Base-by-base conservation (phyloP, 2,329 filamentous ascomycete species). In the Trichoderma harzianum region DNA sequence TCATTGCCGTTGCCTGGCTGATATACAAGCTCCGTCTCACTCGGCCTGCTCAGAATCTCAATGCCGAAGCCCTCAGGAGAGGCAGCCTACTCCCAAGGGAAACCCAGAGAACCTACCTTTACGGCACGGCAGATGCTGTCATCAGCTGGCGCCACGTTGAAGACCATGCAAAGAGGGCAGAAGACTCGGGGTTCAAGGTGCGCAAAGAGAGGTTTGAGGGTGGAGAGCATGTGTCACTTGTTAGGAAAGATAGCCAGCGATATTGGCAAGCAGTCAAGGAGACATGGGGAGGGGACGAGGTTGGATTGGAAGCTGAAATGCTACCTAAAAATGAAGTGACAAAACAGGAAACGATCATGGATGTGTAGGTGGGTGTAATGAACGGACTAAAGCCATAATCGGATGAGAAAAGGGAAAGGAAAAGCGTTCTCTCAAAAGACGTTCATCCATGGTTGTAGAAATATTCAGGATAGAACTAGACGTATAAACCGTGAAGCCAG, bases 191-290 rank as follows among this genome's bases (percentile, higher is more conserved):
- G 2, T 83, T 84, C 51, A 69, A 70, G 4, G 83, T 87, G 2
- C 78, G 81, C 61, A 76, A 79, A 73, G 87, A 87, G 75, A 76
- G 77, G 74, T 89, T 89, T 67, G 77, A 79, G 32, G 80, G 81
- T 43, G 86, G 83, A 5, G 79, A 79, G 28, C 88, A 90, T 77
- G 87, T 89, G 28, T 82, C 85, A 21, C 86, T 88, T 72, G 81
- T 83, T 71, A 82, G 84, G 72, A 75, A 76, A 0, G 84, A 89
- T 72, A 78, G 79, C 30, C 77, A 79, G 60, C 79, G 86, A 69
- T 90, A 90, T 75, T 89, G 88, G 87, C 75, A 73, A 5, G 77
- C 82, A 24, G 80, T 89, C 3, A 81, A 75, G 53, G 81, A 84
- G 70, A 81, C 82, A 1, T 89, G 87, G 87, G 77, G 81, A 55